These are phyloP conservation scores for Cyberlindnera subsufficiens DNA, from an alignment of 805 yeast genomes.

Conservation along the genomic window DNA sequence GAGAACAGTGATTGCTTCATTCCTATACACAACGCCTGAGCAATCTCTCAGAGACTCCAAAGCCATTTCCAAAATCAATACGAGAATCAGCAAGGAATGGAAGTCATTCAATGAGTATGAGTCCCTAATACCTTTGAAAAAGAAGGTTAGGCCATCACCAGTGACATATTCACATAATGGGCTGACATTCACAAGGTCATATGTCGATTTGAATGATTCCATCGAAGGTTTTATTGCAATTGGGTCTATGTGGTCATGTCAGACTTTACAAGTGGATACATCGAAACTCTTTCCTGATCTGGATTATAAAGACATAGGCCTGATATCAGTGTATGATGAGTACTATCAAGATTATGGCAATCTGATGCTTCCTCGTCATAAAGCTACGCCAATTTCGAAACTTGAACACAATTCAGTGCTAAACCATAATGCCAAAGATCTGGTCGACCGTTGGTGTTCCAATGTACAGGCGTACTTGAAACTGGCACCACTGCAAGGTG, in stretches of 20 bases:
- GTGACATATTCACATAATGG: conserved; percentile 15
- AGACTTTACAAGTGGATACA: conserved; percentile 19
- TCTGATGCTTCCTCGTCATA: neutral
- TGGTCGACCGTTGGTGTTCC: conserved; percentile 16
- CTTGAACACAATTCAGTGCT: neutral
- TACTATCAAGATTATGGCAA: conserved; percentile 15
- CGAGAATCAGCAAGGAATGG: conserved; percentile 20
- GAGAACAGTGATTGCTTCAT: conserved; percentile 20
- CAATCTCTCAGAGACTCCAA: conserved; percentile 1
- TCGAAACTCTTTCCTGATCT: conserved; percentile 14
- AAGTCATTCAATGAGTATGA: conserved; percentile 7
- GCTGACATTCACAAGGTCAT: conserved; percentile 13
- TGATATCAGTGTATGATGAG: conserved; percentile 23
- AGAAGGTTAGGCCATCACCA: conserved; percentile 12
- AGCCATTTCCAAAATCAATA: conserved; percentile 10
- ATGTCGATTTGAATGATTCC: conserved; percentile 15
- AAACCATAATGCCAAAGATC: conserved; percentile 7
- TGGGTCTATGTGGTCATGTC: conserved; percentile 23
- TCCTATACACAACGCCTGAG: conserved; percentile 10
- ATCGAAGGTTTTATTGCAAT: conserved; percentile 16
- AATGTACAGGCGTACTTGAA: conserved; percentile 18
- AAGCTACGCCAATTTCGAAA: neutral
- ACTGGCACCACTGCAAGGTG: conserved; percentile 18
- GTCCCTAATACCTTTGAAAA: conserved; percentile 1
- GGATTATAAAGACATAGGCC: conserved; percentile 2